Evolutionary conservation across 192 early-diverging fungal genomes (phyloP), one percentile per base, ranked within the genome.

Genomic region (Endogone sp.): DNA sequence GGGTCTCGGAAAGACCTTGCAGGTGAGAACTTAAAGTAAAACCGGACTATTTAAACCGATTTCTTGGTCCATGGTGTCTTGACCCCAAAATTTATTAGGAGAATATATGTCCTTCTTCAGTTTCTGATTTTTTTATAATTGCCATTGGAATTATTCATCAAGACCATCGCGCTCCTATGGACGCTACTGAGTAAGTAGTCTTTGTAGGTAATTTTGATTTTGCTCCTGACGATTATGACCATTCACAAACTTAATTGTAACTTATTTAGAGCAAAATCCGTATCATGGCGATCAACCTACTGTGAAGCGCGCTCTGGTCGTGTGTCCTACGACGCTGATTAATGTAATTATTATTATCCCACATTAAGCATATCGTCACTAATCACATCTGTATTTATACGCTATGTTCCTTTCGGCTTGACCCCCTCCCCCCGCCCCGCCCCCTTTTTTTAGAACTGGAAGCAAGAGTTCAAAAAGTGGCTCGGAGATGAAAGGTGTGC

Each of bases 401-500:
- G n/a, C n/a, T n/a, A n/a, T n/a, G n/a, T n/a, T n/a, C n/a, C n/a
- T n/a, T n/a, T n/a, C n/a, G n/a, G n/a, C n/a, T n/a, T n/a, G n/a
- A n/a, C n/a, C n/a, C n/a, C n/a, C n/a, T n/a, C n/a, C n/a, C n/a
- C n/a, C n/a, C n/a, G n/a, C n/a, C 63, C 20, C 27, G 22, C 22
- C 13, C 37, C 11, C 23, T 27, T 37, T 55, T 24, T 24, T 3
- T 55, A 80, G 78, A 84, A 83, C 27, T 84, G 82, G 82, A 69
- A 80, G 56, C 74, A 78, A 26, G 82, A 84, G 49, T 84, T 84
- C 70, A 83, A 80, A 56, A 83, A 82, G 31, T 84, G 82, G 82
- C 78, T 84, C 2, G 81, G 82, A 3, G 71, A 75, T 20, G 81
- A 84, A 71, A 71, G 67, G 67, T 69, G 44, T 21, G 16, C 11